Conservation (phyloP, 2,329 filamentous ascomycete species). For the Hymenoscyphus fraxineus region DNA sequence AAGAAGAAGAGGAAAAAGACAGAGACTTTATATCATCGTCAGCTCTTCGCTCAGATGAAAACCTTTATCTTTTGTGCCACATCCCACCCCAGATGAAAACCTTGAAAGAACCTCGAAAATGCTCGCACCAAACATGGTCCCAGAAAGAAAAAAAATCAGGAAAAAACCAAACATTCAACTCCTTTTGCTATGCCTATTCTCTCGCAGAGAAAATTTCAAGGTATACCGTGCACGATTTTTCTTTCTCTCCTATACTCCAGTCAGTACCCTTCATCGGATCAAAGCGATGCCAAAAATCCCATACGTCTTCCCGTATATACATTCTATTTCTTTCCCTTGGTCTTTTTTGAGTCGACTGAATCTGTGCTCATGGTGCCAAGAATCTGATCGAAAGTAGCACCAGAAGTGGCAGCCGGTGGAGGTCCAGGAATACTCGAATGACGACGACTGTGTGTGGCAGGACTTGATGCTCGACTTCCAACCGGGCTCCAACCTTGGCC, state of each 20-base stretch:
- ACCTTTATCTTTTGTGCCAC: too few relatives aligned
- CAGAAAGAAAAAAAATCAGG: not conserved
- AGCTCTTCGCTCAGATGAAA: too few relatives aligned
- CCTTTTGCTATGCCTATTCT: not conserved
- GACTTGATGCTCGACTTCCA: conserved; percentile 12
- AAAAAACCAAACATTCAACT: not conserved
- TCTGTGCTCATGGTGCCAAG: conserved; percentile 34
- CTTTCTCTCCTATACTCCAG: not conserved
- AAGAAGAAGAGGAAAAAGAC: too few relatives aligned
- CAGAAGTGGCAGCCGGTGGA: conserved; percentile 3
- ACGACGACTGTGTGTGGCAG: conserved; percentile 5
- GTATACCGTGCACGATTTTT: not conserved
- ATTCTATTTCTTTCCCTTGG: conserved; percentile 23
- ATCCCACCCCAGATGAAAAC: too few relatives aligned
- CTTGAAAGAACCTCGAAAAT: not conserved
- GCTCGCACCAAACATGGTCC: not conserved
- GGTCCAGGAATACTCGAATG: not conserved
- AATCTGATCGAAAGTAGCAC: conserved; percentile 47
- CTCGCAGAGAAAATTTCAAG: not conserved
- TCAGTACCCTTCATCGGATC: not conserved
- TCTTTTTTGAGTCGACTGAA: conserved; percentile 40
- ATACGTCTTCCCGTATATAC: not conserved
- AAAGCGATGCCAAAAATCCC: not conserved
- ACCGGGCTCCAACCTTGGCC: conserved; percentile 4
- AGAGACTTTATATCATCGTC: too few relatives aligned